These are phyloP conservation scores for Candida gigantensis DNA, from an alignment of 1,139 yeast species.

Conservation along the genomic window DNA sequence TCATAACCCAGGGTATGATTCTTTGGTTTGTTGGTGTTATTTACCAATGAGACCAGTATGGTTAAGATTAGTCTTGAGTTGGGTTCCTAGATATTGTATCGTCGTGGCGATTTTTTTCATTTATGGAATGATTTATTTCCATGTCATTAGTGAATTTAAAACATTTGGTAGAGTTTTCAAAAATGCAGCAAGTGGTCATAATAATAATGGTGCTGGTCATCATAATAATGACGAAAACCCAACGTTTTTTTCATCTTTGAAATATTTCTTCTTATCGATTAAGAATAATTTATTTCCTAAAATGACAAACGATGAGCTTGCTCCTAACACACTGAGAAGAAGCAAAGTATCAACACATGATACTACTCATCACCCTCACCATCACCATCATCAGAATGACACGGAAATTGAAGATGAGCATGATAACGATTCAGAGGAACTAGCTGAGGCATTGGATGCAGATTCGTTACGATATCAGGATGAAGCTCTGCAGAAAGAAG, in stretches of 20 bases:
- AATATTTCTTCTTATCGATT: conserved; percentile 27
- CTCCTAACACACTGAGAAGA: neutral
- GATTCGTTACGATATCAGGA: conserved; percentile 6
- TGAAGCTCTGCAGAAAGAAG: conserved; percentile 6
- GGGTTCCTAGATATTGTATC: conserved; percentile 80
- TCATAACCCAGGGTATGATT: conserved; percentile 51
- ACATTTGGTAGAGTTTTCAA: conserved; percentile 50
- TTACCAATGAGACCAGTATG: conserved; percentile 73
- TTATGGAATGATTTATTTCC: conserved; percentile 71
- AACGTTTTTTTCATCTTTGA: conserved; percentile 38
- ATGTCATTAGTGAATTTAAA: conserved; percentile 64
- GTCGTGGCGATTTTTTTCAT: conserved; percentile 62
- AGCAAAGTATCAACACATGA: neutral
- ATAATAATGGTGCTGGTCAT: conserved; percentile 4
- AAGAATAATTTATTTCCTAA: conserved; percentile 29
- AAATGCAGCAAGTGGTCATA: conserved; percentile 24
- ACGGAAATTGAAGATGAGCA: conserved; percentile 2
- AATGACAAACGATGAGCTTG: neutral
- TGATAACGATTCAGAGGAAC: conserved; percentile 15
- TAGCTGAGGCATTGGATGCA: conserved; percentile 14
- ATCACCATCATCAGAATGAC: neutral
- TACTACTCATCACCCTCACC: neutral
- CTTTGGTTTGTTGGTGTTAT: conserved; percentile 79
- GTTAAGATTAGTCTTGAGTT: conserved; percentile 73
- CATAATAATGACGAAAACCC: conserved; percentile 22